These are phyloP conservation scores for Xylaria arbuscula DNA, from an alignment of 2,329 filamentous ascomycete genomes.

Conservation along the genomic window DNA sequence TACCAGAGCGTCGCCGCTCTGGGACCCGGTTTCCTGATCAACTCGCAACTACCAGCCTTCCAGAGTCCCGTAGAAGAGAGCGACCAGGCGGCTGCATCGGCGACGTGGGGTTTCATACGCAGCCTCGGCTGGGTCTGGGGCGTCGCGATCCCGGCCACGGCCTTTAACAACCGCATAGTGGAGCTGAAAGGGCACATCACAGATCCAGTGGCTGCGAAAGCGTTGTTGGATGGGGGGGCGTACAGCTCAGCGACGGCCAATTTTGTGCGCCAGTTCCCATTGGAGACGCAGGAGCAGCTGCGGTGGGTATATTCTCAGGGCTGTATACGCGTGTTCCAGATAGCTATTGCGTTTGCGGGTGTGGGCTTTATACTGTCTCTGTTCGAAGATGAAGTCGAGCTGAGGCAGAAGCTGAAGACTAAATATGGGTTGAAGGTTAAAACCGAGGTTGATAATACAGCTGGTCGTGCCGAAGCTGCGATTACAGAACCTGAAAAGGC, in stretches of 20 bases:
- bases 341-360: conserved; percentile 8
- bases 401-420: conserved; percentile 10
- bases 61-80: no score
- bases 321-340: neutral
- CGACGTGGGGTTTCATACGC: no score
- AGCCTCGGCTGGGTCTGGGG: no score
- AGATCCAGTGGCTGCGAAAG: neutral
- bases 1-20: no score
- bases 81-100: no score
- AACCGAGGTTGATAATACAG: neutral
- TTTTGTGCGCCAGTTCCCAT: conserved; percentile 2
- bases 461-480: neutral
- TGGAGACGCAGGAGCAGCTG: conserved; percentile 5
- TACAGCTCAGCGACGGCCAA: conserved; percentile 7
- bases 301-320: conserved; percentile 8
- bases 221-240: neutral
- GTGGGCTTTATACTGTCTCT: conserved; percentile 3
- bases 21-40: no score
- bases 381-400: conserved; percentile 9
- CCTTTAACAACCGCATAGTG: no score
- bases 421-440: conserved; percentile 15
- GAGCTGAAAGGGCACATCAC: no score
- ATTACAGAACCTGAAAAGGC: neutral
- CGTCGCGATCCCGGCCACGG: no score
- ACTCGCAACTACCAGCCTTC: no score